Percentiles rank a stretch among this genome's conserved stretches.
Conservation (phyloP, 345 rosid genomes). For the Cochlearia excelsa region DNA sequence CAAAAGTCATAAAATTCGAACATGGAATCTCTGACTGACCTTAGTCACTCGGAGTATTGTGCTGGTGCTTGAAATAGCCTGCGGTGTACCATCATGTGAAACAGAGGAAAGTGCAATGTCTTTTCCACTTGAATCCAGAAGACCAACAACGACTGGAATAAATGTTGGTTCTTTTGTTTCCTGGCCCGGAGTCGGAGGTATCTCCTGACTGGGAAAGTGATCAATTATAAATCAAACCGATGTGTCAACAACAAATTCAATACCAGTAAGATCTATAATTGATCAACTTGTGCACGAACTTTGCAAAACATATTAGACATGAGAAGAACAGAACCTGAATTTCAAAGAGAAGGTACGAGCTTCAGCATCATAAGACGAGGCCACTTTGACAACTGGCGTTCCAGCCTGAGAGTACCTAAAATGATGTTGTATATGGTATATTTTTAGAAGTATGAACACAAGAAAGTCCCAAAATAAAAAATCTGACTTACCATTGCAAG, state of each 20-base stretch:
- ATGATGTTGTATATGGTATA: conserved; percentile 18
- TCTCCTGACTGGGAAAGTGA: conserved; percentile 65
- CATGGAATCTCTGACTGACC: conserved; percentile 41
- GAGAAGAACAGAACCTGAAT: conserved; percentile 57
- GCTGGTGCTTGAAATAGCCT: conserved; percentile 47
- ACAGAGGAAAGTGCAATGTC: conserved; percentile 72
- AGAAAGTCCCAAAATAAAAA: conserved; percentile 6
- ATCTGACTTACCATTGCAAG: conserved; percentile 60
- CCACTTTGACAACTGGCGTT: conserved; percentile 82
- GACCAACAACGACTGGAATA: conserved; percentile 78
- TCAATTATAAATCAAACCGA: conserved; percentile 16
- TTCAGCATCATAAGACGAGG: conserved; percentile 70
- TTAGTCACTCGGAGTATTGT: conserved; percentile 82
- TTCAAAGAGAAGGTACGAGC: conserved; percentile 74
- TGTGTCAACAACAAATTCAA: conserved; percentile 12
- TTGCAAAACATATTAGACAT: background rate
- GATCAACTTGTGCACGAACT: background rate
- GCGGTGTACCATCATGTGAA: conserved; percentile 57
- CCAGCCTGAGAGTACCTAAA: conserved; percentile 99
- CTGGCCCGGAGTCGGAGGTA: conserved; percentile 88
- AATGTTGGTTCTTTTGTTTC: conserved; percentile 84
- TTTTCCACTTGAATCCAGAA: conserved; percentile 75
- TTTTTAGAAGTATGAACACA: conserved; percentile 12
- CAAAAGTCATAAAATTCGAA: background rate
- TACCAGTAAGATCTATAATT: background rate